Conservation (phyloP, 2,329 filamentous ascomycete genomes). For the Pyricularia sp. region DNA sequence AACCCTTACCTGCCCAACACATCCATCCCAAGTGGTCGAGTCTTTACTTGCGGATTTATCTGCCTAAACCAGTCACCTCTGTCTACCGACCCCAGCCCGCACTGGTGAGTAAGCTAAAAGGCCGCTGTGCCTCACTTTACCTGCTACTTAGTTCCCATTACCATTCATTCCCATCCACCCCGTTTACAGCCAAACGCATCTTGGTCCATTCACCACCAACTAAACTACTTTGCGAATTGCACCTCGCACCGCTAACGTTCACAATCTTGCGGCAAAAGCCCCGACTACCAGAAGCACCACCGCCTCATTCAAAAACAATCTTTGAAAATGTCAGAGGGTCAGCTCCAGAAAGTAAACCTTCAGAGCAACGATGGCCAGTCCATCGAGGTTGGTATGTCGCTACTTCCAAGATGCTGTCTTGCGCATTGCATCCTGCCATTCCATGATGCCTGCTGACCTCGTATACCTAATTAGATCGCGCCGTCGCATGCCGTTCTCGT, state of each 20-base stretch:
- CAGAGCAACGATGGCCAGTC: conserved; percentile 40
- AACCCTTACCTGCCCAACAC: neutral
- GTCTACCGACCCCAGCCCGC: neutral
- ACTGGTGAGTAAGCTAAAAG: neutral
- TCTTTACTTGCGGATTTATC: neutral
- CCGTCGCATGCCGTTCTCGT: conserved; percentile 82
- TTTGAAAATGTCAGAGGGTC: conserved; percentile 20
- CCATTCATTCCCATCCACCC: neutral
- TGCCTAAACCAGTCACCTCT: neutral
- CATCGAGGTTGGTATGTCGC: conserved; percentile 26
- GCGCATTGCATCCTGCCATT: neutral
- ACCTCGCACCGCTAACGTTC: neutral
- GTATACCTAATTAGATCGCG: conserved; percentile 48
- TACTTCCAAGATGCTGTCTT: neutral
- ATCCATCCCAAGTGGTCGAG: neutral
- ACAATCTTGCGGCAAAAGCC: neutral
- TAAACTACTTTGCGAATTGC: neutral
- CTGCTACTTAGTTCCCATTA: neutral
- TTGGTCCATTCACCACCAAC: neutral
- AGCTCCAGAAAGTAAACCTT: conserved; percentile 34
- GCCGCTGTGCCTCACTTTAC: neutral
- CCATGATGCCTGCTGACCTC: conserved; percentile 5
- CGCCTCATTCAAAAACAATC: neutral
- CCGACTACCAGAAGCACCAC: neutral
- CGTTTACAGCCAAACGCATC: neutral